phyloP scores from a whole-genome alignment of 2,329 filamentous ascomycete genomes.

The Thermomyces lanuginosus region DNA sequence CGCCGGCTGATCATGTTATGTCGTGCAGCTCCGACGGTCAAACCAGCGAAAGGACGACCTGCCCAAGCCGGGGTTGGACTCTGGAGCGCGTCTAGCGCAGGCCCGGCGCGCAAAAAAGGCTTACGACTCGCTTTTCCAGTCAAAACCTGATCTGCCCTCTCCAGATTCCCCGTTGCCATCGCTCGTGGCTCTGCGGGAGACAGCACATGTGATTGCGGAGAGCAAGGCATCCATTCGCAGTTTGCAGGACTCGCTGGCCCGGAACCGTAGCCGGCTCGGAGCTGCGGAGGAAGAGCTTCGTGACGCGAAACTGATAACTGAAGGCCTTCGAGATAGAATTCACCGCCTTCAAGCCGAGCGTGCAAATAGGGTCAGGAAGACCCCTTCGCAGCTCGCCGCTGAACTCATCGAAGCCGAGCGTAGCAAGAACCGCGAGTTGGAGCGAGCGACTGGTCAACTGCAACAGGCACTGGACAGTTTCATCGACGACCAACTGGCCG shows the following conservation, averaged over 20 bases:
- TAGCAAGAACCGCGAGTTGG: conserved; percentile 43
- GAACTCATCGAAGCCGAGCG: conserved; percentile 47
- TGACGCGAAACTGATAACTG: conserved; percentile 32
- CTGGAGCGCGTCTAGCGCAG: conserved; percentile 26
- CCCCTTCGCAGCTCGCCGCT: conserved; percentile 43
- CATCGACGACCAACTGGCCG: conserved; percentile 51
- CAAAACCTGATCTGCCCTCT: conserved; percentile 49
- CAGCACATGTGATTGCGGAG: conserved; percentile 47
- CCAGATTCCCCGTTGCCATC: conserved; percentile 53
- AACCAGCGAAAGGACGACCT: no score
- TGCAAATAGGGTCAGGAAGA: conserved; percentile 40
- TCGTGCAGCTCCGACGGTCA: no score
- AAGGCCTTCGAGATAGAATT: conserved; percentile 42
- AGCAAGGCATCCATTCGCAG: conserved; percentile 42
- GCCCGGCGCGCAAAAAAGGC: conserved; percentile 43
- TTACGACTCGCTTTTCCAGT: conserved; percentile 46
- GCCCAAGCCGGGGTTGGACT: conserved; percentile 13
- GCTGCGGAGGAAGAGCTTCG: conserved; percentile 31
- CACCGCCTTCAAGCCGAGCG: conserved; percentile 42
- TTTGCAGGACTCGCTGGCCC: conserved; percentile 25
- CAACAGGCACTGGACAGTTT: conserved; percentile 52
- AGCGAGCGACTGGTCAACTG: conserved; percentile 43
- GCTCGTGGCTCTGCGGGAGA: conserved; percentile 53
- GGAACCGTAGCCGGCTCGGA: conserved; percentile 25
- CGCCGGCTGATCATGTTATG: no score